Evolutionary conservation across 2,329 filamentous ascomycete species (phyloP).

Genomic region (Paecilomyces niveus): DNA sequence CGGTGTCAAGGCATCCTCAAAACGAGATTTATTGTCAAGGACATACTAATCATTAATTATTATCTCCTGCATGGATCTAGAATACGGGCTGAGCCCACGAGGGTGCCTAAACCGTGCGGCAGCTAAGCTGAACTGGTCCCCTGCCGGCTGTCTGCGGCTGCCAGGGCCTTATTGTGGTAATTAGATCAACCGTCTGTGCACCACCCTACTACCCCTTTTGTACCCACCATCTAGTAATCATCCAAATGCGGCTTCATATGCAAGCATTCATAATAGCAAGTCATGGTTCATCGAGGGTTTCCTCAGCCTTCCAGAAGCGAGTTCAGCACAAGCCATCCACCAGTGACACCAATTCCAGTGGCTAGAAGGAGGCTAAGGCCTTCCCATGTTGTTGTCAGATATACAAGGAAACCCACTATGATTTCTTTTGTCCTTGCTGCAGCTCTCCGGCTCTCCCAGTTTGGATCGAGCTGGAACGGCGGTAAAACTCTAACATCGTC

Average conservation of each 20-base stretch:
- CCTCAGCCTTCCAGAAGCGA: conserved; percentile 21
- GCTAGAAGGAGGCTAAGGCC: conserved; percentile 37
- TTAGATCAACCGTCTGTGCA: not conserved
- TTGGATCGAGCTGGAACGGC: conserved; percentile 52
- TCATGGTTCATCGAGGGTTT: not conserved
- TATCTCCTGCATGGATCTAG: not conserved
- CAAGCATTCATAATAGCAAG: not conserved
- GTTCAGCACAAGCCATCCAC: conserved; percentile 36
- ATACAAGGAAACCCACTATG: conserved; percentile 51
- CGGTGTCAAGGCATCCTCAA: not conserved
- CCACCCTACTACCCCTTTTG: too few species aligned
- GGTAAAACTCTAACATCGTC: conserved; percentile 36
- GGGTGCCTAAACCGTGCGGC: not conserved
- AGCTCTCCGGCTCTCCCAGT: conserved; percentile 49
- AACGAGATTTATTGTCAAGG: not conserved
- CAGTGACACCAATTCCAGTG: conserved; percentile 29
- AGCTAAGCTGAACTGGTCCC: not conserved
- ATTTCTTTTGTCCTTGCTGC: conserved; percentile 53
- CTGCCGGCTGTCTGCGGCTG: not conserved
- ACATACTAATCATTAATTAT: not conserved
- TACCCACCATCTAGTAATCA: too few species aligned
- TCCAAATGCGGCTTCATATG: not conserved
- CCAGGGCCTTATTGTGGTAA: not conserved
- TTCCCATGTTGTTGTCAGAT: conserved; percentile 45
- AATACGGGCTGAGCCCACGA: not conserved